Conservation (phyloP, 1,284 basidiomycete species). For the Tilletiopsis washingtonensis region DNA sequence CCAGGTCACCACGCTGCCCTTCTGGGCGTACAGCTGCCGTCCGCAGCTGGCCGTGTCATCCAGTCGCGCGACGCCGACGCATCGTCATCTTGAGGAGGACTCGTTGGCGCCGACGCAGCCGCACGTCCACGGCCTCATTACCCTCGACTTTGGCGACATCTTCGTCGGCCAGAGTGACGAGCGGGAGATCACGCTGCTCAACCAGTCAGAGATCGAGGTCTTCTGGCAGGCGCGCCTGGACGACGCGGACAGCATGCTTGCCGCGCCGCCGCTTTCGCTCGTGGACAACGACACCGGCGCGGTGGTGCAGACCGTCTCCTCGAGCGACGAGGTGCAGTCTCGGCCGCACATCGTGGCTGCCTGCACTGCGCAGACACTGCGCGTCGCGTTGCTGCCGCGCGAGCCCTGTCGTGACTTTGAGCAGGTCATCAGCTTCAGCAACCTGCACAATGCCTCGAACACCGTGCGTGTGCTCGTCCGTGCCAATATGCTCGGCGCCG, state of each 20-base stretch:
- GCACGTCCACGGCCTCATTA: slow-evolving; percentile 13
- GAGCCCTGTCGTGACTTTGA: slow-evolving; percentile 38
- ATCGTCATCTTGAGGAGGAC: not conserved
- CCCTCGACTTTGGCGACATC: slow-evolving; percentile 43
- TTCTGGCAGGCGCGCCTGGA: slow-evolving; percentile 38
- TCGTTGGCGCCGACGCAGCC: not conserved
- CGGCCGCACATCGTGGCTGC: slow-evolving; percentile 4
- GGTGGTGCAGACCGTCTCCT: slow-evolving; percentile 18
- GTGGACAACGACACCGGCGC: slow-evolving; percentile 13
- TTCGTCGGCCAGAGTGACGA: slow-evolving; percentile 32
- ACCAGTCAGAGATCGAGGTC: slow-evolving; percentile 38
- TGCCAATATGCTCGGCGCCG: slow-evolving; percentile 43
- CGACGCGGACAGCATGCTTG: slow-evolving; percentile 36
- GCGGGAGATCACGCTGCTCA: slow-evolving; percentile 24
- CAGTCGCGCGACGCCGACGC: not conserved
- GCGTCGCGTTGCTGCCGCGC: slow-evolving; percentile 8
- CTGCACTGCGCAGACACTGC: slow-evolving; percentile 1
- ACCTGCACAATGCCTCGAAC: slow-evolving; percentile 34
- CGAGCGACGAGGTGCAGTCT: slow-evolving; percentile 13
- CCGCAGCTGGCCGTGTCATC: slow-evolving; percentile 13
- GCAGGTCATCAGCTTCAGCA: slow-evolving; percentile 38
- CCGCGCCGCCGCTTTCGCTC: slow-evolving; percentile 21
- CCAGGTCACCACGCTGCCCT: slow-evolving; percentile 23
- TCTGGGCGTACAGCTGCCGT: slow-evolving; percentile 24
- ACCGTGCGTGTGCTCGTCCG: slow-evolving; percentile 35